Evolutionary conservation across 2,329 filamentous ascomycete genomes (phyloP).

Genomic region (Colletotrichum limetticola): DNA sequence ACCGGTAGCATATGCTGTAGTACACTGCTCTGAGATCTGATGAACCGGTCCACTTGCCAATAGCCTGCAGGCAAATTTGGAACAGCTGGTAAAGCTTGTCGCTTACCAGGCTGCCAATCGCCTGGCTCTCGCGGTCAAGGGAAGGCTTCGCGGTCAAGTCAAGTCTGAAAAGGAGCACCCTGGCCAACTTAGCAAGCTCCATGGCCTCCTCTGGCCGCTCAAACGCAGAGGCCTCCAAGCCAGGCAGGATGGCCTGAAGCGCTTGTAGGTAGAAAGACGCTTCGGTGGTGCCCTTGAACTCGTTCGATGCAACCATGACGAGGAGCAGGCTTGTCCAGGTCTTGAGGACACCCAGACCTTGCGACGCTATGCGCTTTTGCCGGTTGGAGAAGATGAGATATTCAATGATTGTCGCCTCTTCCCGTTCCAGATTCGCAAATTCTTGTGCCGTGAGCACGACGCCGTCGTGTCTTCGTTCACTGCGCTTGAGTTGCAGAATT

Average conservation of each 20-base stretch:
- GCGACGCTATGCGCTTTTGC: slow-evolving; percentile 64
- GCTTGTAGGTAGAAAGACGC: slow-evolving; percentile 86
- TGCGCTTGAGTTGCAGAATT: slow-evolving; percentile 76
- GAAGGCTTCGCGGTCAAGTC: slow-evolving; percentile 60
- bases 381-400: slow-evolving; percentile 74
- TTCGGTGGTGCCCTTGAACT: slow-evolving; percentile 78
- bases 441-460: slow-evolving; percentile 62
- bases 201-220: slow-evolving; percentile 76
- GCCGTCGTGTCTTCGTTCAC: slow-evolving; percentile 65
- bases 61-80: slow-evolving; percentile 83
- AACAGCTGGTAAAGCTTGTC: slow-evolving; percentile 94
- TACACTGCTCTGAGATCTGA: slow-evolving; percentile 82
- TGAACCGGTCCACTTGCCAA: slow-evolving; percentile 77
- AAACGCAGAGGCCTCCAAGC: slow-evolving; percentile 80
- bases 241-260: slow-evolving; percentile 87
- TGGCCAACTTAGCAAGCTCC: slow-evolving; percentile 81
- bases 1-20: slow-evolving; percentile 92
- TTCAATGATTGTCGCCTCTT: slow-evolving; percentile 69
- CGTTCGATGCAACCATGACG: slow-evolving; percentile 84
- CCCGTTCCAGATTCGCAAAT: slow-evolving; percentile 60
- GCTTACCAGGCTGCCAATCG: slow-evolving; percentile 78
- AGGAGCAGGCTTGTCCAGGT: slow-evolving; percentile 88
- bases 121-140: slow-evolving; percentile 55
- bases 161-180: slow-evolving; percentile 77
- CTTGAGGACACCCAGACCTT: slow-evolving; percentile 75